A percentile compares a stretch with the other conserved stretches of the same genome.
phyloP scores from a whole-genome alignment of 2,329 filamentous ascomycete species.

The Myriosclerotinia scirpicola region DNA sequence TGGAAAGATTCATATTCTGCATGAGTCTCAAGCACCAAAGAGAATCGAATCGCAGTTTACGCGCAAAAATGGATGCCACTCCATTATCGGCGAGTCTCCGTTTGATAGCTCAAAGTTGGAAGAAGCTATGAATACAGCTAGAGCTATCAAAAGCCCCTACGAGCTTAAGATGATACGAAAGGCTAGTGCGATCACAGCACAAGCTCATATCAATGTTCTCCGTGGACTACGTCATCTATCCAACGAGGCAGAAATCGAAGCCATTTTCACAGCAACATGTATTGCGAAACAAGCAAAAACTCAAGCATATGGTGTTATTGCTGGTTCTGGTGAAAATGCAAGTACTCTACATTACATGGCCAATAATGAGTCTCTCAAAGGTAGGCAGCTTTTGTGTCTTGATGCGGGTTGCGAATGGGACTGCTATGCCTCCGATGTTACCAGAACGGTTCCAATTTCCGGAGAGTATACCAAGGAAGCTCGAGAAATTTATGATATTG shows the following conservation, averaged over 20 bases:
- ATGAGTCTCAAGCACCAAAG: slow-evolving; percentile 45
- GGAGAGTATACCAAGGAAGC: slow-evolving; percentile 70
- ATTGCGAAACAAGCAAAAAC: slow-evolving; percentile 69
- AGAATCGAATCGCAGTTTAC: slow-evolving; percentile 4
- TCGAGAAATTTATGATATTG: slow-evolving; percentile 71
- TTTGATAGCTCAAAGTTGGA: slow-evolving; percentile 57
- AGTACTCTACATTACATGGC: slow-evolving; percentile 82
- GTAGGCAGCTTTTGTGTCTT: slow-evolving; percentile 73
- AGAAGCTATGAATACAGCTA: slow-evolving; percentile 74
- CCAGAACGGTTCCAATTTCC: slow-evolving; percentile 78
- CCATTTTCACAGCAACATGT: slow-evolving; percentile 71
- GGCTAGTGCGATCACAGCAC: slow-evolving; percentile 76
- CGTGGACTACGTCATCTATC: slow-evolving; percentile 59
- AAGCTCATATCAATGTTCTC: slow-evolving; percentile 74
- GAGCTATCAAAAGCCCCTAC: slow-evolving; percentile 81
- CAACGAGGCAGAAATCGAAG: slow-evolving; percentile 84
- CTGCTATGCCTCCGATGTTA: slow-evolving; percentile 87
- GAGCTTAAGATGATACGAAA: slow-evolving; percentile 79
- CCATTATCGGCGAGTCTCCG: slow-evolving; percentile 21
- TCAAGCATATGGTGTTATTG: slow-evolving; percentile 88
- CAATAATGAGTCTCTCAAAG: slow-evolving; percentile 71
- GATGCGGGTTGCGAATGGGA: slow-evolving; percentile 86
- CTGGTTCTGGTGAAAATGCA: slow-evolving; percentile 78
- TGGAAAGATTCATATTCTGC: slow-evolving; percentile 48
- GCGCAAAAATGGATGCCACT: slow-evolving; percentile 19